Conservation (phyloP, 768 basidiomycete species). For the Collybia sordida region DNA sequence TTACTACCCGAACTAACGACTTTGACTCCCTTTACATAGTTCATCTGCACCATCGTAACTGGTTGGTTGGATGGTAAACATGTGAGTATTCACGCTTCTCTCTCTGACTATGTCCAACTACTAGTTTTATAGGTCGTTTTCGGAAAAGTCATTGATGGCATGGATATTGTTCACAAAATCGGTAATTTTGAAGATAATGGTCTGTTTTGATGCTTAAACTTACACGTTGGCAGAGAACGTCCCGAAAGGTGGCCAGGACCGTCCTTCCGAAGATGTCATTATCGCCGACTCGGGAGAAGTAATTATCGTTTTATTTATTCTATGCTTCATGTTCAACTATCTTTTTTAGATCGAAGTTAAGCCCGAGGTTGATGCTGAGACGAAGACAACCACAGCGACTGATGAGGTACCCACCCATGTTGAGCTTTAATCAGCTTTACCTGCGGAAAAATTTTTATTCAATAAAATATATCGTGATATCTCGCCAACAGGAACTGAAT, state of each 20-base stretch:
- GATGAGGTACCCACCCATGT: constrained; percentile 91
- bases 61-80: constrained; percentile 92
- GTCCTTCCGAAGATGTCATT: constrained; percentile 72
- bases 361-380: constrained; percentile 51
- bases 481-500: constrained; percentile 44
- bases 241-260: constrained; percentile 67
- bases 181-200: constrained; percentile 43
- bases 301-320: constrained; percentile 10
- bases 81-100: constrained; percentile 37
- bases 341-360: constrained; percentile 51
- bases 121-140: constrained; percentile 72
- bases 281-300: constrained; percentile 92
- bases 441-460: constrained; percentile 32
- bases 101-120: neutral
- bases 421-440: constrained; percentile 77
- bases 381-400: constrained; percentile 49
- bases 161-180: constrained; percentile 80
- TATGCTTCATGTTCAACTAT: constrained; percentile 1
- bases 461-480: constrained; percentile 55
- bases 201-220: neutral
- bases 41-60: constrained; percentile 88
- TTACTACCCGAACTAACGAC: neutral
- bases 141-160: constrained; percentile 88
- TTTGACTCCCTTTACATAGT: constrained; percentile 44
- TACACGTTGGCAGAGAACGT: constrained; percentile 57